Percentiles rank a stretch among this genome's conserved stretches.
phyloP scores from a whole-genome alignment of 305 asterid genomes.

The Fraxinus albicans region DNA sequence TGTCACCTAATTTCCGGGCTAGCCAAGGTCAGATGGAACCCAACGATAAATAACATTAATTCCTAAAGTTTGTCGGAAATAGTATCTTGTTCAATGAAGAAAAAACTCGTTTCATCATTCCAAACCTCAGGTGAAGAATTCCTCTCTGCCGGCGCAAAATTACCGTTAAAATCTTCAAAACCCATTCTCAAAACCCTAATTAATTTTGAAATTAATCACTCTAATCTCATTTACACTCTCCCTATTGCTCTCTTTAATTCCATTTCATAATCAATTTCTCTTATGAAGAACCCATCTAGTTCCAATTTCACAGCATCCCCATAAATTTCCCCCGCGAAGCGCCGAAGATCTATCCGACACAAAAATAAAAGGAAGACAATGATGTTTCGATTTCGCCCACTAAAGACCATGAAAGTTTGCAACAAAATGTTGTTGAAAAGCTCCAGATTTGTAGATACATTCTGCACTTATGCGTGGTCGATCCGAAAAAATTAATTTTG shows the following conservation, averaged over 20 bases:
- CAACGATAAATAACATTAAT: constrained; percentile 3
- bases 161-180: too few relatives aligned
- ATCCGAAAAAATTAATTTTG: not conserved
- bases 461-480: too few relatives aligned
- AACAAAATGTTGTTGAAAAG: too few relatives aligned
- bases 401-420: too few relatives aligned
- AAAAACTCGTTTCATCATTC: constrained; percentile 70
- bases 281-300: constrained; percentile 44
- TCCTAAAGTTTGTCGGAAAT: not conserved
- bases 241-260: constrained; percentile 34
- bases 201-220: too few relatives aligned
- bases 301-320: constrained; percentile 13
- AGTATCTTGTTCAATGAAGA: constrained; percentile 55
- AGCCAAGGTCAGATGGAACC: not conserved
- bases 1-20: not conserved
- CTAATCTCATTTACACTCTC: too few relatives aligned
- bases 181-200: too few relatives aligned
- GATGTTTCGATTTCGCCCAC: not conserved
- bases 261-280: constrained; percentile 50
- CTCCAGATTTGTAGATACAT: too few relatives aligned
- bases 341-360: too few relatives aligned
- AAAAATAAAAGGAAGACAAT: not conserved
- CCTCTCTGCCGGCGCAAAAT: too few relatives aligned
- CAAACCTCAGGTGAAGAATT: constrained; percentile 65
- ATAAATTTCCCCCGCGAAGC: too few relatives aligned